Conservation (phyloP, 2,329 filamentous ascomycete genomes). For the Acephala macrosclerotiorum region DNA sequence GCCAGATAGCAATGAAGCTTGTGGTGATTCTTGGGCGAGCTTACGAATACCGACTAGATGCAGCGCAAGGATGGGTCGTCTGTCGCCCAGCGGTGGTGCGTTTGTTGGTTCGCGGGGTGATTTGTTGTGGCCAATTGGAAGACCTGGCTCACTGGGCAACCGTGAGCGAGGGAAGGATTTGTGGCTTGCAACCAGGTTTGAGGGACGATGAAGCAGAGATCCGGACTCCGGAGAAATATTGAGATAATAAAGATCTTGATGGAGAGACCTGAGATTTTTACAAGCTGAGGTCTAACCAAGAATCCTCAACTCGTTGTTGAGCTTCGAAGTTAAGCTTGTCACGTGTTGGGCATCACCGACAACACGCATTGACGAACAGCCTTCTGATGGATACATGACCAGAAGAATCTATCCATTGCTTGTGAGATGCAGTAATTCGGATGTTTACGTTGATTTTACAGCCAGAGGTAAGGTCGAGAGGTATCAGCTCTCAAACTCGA, state of each 20-base stretch:
- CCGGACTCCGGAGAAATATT: not conserved
- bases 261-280: not conserved
- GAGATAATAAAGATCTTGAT: not conserved
- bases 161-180: not conserved
- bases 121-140: not conserved
- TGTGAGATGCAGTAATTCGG: not conserved
- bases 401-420: not conserved
- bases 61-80: conserved; percentile 5
- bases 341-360: conserved; percentile 6
- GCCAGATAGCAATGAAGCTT: not conserved
- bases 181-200: not conserved
- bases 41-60: not conserved
- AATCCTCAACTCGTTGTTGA: not conserved
- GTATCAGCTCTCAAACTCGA: not conserved
- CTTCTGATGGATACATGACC: not conserved
- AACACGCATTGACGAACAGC: not conserved
- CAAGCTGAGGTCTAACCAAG: not conserved
- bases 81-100: conserved; percentile 5
- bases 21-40: not conserved
- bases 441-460: not conserved
- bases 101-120: not conserved
- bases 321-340: not conserved
- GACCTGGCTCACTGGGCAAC: not conserved
- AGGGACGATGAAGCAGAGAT: not conserved
- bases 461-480: not conserved